These are phyloP conservation scores for Podaxis carcinomalis DNA, from an alignment of 768 basidiomycete species.

Conservation along the genomic window DNA sequence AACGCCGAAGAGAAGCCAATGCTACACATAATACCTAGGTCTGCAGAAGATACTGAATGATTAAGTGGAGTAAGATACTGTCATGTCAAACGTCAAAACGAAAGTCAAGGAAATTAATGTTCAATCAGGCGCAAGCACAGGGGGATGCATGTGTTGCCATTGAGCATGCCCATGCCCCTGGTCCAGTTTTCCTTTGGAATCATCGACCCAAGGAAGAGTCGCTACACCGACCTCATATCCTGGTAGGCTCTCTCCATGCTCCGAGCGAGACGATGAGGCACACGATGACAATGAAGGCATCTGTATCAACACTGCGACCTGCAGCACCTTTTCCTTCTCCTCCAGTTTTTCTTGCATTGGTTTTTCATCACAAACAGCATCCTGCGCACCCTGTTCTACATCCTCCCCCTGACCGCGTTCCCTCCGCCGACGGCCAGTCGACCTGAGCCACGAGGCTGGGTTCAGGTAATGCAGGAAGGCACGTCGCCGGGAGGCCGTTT, in stretches of 20 bases:
- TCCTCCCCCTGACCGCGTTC: not conserved
- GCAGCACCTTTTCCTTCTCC: conserved; percentile 12
- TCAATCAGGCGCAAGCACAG: not conserved
- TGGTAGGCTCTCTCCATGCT: conserved; percentile 13
- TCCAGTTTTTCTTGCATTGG: not conserved
- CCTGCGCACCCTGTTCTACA: not conserved
- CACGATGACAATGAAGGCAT: conserved; percentile 33
- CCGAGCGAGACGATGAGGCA: not conserved
- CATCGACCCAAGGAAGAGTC: conserved; percentile 27
- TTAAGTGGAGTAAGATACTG: too few species aligned
- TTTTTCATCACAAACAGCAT: not conserved
- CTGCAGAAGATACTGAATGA: not conserved
- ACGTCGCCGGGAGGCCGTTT: not conserved
- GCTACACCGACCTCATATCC: conserved; percentile 44
- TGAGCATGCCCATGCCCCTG: not conserved
- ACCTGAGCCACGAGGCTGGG: conserved; percentile 2
- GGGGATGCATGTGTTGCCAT: not conserved
- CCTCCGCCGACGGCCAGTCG: not conserved
- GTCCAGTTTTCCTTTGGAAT: not conserved
- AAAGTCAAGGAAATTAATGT: not conserved
- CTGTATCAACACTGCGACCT: conserved; percentile 40
- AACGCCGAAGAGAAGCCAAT: too few species aligned
- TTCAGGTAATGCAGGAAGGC: not conserved
- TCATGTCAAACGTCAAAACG: not conserved
- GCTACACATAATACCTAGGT: not conserved